Percentiles rank a stretch among this genome's conserved stretches.
phyloP scores from a whole-genome alignment of 192 early-diverging fungal genomes.

The Tieghemiomyces parasiticus region DNA sequence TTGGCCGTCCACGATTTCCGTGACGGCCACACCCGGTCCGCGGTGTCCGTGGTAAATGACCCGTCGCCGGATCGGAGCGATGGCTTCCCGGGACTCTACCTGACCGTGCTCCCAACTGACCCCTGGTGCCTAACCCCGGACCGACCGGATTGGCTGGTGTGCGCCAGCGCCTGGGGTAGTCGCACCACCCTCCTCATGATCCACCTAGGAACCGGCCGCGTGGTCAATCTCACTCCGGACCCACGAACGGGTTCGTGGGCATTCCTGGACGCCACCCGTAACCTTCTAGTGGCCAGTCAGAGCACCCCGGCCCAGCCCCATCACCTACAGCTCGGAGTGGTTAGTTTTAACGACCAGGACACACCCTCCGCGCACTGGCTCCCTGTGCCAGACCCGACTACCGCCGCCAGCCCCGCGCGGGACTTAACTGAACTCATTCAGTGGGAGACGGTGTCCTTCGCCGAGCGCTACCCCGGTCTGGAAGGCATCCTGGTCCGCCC shows the following conservation, averaged over 20 bases:
- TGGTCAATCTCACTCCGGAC: slow-evolving; percentile 33
- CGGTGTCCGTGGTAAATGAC: not conserved
- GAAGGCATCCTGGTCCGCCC: slow-evolving; percentile 24
- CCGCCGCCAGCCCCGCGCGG: not conserved
- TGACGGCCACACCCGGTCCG: too few relatives aligned
- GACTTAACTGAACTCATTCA: not conserved
- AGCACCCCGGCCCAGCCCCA: slow-evolving; percentile 40
- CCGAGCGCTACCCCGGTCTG: slow-evolving; percentile 19
- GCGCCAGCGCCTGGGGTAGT: slow-evolving; percentile 25
- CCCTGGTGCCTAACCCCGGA: slow-evolving; percentile 16
- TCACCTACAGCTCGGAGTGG: slow-evolving; percentile 21
- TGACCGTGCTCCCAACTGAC: slow-evolving; percentile 31
- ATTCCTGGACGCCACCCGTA: slow-evolving; percentile 25
- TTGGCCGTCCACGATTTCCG: slow-evolving; percentile 25
- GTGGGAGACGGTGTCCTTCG: slow-evolving; percentile 12
- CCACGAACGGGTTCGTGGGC: slow-evolving; percentile 26
- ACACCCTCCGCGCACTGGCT: slow-evolving; percentile 13
- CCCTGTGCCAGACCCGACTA: slow-evolving; percentile 23
- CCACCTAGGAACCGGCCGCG: slow-evolving; percentile 27
- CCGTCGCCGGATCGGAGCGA: too few relatives aligned
- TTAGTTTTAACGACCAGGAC: slow-evolving; percentile 12
- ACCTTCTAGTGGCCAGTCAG: slow-evolving; percentile 25
- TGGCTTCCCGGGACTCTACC: slow-evolving; percentile 56
- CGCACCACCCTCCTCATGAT: slow-evolving; percentile 22
- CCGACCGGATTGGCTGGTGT: slow-evolving; percentile 12